Conservation (phyloP, 441 rosid genomes). For the Syzygium syzygioides region DNA sequence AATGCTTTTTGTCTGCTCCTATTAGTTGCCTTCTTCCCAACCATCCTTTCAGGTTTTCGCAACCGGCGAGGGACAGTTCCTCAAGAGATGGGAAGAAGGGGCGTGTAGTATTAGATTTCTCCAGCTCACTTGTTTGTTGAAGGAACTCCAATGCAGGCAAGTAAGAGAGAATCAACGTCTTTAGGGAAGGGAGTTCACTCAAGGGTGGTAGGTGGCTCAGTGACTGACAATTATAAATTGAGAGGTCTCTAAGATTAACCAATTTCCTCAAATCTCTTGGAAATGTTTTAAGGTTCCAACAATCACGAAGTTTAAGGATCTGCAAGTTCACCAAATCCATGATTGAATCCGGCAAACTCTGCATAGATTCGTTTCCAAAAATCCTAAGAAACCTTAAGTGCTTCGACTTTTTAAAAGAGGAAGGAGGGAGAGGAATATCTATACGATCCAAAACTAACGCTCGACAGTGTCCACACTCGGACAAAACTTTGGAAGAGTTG, state of each 20-base stretch:
- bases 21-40: rapidly evolving
- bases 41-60: rapidly evolving
- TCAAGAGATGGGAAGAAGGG: neutral
- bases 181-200: neutral
- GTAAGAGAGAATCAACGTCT: rapidly evolving
- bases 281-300: rapidly evolving
- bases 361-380: rapidly evolving
- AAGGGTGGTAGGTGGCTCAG: neutral
- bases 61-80: rapidly evolving
- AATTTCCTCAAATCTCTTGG: neutral
- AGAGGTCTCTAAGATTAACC: neutral
- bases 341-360: neutral
- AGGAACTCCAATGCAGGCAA: rapidly evolving
- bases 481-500: neutral
- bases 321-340: neutral
- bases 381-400: neutral
- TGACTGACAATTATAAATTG: rapidly evolving
- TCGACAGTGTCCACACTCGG: rapidly evolving
- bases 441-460: rapidly evolving
- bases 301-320: rapidly evolving
- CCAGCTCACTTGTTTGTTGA: neutral
- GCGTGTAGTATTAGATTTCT: neutral
- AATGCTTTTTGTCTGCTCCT: neutral
- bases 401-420: neutral
- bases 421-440: neutral